Conservation (phyloP, 768 basidiomycete genomes). For the Russula foetens region DNA sequence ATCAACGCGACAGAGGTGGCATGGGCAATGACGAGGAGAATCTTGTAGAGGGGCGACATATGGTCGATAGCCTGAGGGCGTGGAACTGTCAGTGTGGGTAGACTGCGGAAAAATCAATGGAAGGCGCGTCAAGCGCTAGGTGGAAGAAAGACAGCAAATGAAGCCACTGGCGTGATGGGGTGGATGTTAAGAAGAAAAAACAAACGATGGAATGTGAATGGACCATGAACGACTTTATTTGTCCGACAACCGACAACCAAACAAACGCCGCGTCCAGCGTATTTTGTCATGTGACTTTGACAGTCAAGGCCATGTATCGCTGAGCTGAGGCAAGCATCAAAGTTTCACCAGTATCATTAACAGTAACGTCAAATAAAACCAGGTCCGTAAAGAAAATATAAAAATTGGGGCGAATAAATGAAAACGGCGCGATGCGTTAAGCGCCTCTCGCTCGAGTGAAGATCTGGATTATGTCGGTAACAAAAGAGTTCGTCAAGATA, state of each 20-base stretch:
- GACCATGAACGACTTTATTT: constrained; percentile 8
- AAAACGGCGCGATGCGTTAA: not conserved
- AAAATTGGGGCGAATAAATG: not conserved
- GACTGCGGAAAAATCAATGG: constrained; percentile 27
- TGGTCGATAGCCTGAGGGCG: too few species aligned
- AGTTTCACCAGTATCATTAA: not conserved
- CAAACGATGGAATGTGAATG: constrained; percentile 12
- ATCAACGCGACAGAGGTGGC: constrained; percentile 33
- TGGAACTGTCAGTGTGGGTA: not conserved
- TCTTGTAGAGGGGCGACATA: constrained; percentile 33
- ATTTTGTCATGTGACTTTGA: constrained; percentile 8
- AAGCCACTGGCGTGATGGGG: not conserved
- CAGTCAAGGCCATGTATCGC: not conserved
- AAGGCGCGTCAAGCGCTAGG: constrained; percentile 16
- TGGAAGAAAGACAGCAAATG: not conserved
- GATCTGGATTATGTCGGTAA: not conserved
- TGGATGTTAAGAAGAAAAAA: not conserved
- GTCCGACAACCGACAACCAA: constrained; percentile 8
- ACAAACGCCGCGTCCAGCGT: constrained; percentile 5
- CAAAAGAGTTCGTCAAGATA: not conserved
- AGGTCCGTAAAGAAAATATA: too few species aligned
- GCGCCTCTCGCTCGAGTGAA: not conserved
- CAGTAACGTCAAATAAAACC: not conserved
- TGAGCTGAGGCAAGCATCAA: too few species aligned
- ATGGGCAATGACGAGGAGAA: constrained; percentile 34